These are phyloP conservation scores for Ophiostoma perfectum DNA, from an alignment of 2,329 filamentous ascomycete species.

Conservation along the genomic window DNA sequence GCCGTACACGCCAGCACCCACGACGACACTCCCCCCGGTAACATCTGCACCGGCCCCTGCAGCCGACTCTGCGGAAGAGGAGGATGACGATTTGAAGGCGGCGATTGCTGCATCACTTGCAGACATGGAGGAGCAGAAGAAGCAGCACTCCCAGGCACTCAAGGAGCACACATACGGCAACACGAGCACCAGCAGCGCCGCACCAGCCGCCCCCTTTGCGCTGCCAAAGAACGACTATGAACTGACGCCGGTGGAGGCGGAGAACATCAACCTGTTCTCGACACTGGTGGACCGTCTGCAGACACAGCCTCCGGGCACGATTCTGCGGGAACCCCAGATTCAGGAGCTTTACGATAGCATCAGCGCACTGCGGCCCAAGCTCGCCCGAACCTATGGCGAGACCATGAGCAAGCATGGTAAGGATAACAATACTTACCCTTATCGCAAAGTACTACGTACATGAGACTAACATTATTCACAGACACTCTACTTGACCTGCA, in stretches of 20 bases:
- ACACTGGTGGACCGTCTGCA: conserved; percentile 91
- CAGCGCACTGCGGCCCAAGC: conserved; percentile 82
- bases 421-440: conserved; percentile 48
- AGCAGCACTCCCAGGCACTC: conserved; percentile 75
- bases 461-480: conserved; percentile 33
- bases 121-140: conserved; percentile 98
- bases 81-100: conserved; percentile 87
- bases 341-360: conserved; percentile 98
- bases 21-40: neutral
- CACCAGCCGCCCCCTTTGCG: conserved; percentile 42
- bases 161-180: conserved; percentile 67
- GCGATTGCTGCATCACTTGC: conserved; percentile 91
- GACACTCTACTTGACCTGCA: conserved; percentile 92
- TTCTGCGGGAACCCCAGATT: conserved; percentile 93
- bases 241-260: conserved; percentile 84
- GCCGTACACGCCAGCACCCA: conserved; percentile 9
- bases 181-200: conserved; percentile 33
- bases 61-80: conserved; percentile 44
- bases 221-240: conserved; percentile 90
- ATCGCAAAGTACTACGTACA: neutral
- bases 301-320: conserved; percentile 91
- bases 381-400: conserved; percentile 92
- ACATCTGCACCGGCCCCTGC: conserved; percentile 13
- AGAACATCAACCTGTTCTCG: conserved; percentile 95
- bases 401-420: conserved; percentile 90